Evolutionary conservation across 257 asterid species (phyloP).

Genomic region (Orobanche coerulescens): DNA sequence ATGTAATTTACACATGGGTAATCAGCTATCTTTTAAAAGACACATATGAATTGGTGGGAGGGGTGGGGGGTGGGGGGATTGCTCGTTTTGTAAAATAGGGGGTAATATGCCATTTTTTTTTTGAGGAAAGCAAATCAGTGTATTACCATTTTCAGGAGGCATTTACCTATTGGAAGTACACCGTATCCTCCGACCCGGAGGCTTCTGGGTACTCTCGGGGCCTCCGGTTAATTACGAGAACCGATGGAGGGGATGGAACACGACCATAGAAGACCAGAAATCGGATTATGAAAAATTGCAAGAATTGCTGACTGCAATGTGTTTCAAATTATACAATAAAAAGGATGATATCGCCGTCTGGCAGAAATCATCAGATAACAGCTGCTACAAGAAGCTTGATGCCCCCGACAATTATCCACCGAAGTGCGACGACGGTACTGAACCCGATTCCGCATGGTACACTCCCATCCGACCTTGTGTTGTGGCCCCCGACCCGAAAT

Average conservation of each 20-base stretch:
- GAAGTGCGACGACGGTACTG: slow-evolving; percentile 88
- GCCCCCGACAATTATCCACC: slow-evolving; percentile 69
- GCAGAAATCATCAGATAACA: slow-evolving; percentile 61
- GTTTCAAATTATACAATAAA: slow-evolving; percentile 80
- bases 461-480: slow-evolving; percentile 90
- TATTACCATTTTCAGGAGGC: slow-evolving; percentile 87
- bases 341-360: slow-evolving; percentile 95
- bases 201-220: slow-evolving; percentile 97
- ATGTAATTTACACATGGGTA: no score
- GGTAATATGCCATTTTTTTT: no score
- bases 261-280: slow-evolving; percentile 82
- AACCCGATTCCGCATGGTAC: slow-evolving; percentile 97
- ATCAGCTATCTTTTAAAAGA: no score
- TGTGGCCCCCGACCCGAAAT: slow-evolving; percentile 55
- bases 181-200: slow-evolving; percentile 94
- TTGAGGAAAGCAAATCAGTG: no score
- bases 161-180: slow-evolving; percentile 83
- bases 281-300: slow-evolving; percentile 77
- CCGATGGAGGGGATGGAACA: slow-evolving; percentile 97
- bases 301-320: slow-evolving; percentile 75
- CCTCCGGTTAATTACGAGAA: slow-evolving; percentile 94
- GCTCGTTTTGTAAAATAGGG: no score
- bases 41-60: no score
- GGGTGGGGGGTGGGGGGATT: no score
- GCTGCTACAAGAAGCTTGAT: slow-evolving; percentile 79